A percentile compares a stretch with the other conserved stretches of the same genome.
Conservation (phyloP, 2,329 filamentous ascomycete genomes). For the Orbilia javanica region DNA sequence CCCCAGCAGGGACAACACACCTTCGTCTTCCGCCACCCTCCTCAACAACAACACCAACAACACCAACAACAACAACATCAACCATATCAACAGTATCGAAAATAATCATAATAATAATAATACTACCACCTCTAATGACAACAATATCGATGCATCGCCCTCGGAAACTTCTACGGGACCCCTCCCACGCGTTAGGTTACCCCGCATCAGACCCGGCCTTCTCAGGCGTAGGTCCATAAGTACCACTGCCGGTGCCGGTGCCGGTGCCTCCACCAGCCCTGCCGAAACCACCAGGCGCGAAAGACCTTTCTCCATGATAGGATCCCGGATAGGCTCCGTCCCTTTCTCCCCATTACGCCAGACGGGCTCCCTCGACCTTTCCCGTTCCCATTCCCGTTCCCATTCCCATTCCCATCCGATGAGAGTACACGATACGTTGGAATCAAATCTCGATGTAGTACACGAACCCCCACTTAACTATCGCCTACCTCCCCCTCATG, state of each 20-base stretch:
- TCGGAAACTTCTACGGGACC: not conserved
- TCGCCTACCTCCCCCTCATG: not conserved
- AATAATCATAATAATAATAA: too few species aligned
- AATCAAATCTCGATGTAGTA: not conserved
- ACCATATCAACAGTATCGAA: too few species aligned
- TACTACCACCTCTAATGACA: too few species aligned
- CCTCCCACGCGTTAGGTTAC: conserved; percentile 24
- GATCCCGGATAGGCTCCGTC: conserved; percentile 27
- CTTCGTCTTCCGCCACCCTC: too few species aligned
- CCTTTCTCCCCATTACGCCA: conserved; percentile 28
- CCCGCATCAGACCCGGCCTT: conserved; percentile 39
- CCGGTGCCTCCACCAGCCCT: too few species aligned
- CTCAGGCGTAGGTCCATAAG: conserved; percentile 37
- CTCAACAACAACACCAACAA: too few species aligned
- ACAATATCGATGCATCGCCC: not conserved
- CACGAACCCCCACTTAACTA: conserved; percentile 5
- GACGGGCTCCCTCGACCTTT: conserved; percentile 39
- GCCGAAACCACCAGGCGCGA: conserved; percentile 23
- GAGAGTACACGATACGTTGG: not conserved
- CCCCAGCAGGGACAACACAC: not conserved
- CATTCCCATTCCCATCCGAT: not conserved
- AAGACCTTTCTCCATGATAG: conserved; percentile 37
- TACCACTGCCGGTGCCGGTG: too few species aligned
- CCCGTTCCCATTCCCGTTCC: not conserved
- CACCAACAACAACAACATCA: too few species aligned